phyloP scores from a whole-genome alignment of 306 rosid genomes.

The Inga laurina region DNA sequence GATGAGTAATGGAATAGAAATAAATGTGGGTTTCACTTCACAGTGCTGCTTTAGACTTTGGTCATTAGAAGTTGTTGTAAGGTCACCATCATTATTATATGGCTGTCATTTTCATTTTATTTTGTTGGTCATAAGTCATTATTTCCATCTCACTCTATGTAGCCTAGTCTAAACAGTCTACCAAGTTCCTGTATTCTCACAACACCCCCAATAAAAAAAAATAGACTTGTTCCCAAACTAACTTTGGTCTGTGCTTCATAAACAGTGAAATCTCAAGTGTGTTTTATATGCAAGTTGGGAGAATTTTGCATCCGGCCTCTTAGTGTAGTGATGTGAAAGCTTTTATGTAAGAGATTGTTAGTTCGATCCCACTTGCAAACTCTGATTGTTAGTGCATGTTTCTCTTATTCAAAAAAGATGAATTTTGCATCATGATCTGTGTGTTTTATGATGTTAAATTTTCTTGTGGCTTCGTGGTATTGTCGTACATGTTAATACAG shows the following conservation, averaged over 20 bases:
- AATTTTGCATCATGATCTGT: neutral
- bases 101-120: constrained; percentile 50
- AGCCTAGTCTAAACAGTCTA: constrained; percentile 23
- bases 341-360: no score
- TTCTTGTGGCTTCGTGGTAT: constrained; percentile 4
- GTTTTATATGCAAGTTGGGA: neutral
- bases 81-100: constrained; percentile 59
- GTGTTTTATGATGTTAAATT: neutral
- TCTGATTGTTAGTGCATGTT: no score
- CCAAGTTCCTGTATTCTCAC: constrained; percentile 43
- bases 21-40: constrained; percentile 41
- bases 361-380: no score
- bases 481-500: constrained; percentile 8
- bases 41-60: constrained; percentile 58
- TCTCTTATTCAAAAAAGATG: no score
- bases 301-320: neutral
- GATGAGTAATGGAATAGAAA: constrained; percentile 28
- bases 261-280: neutral
- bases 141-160: constrained; percentile 28
- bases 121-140: constrained; percentile 32
- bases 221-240: neutral
- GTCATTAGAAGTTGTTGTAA: constrained; percentile 67
- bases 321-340: no score
- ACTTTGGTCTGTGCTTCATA: neutral
- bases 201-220: neutral